Evolutionary conservation across 2,329 filamentous ascomycete genomes (phyloP).

Genomic region (Diaporthe amygdali): DNA sequence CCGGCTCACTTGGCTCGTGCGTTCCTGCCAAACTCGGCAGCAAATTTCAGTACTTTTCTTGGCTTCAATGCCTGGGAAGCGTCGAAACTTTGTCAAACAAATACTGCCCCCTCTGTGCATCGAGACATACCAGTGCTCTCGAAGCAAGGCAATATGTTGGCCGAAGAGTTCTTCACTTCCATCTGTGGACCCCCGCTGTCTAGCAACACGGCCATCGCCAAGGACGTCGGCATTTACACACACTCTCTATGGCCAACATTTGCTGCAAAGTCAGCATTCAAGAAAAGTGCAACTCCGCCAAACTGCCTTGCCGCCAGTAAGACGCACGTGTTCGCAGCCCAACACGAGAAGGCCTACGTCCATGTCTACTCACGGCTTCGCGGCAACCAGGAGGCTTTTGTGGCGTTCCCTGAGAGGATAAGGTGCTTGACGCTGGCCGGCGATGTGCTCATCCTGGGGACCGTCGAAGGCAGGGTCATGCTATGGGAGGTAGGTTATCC

Average conservation of each 20-base stretch:
- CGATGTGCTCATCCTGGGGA: constrained; percentile 79
- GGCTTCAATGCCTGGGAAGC: neutral
- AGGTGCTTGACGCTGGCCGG: constrained; percentile 76
- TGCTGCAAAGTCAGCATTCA: constrained; percentile 79
- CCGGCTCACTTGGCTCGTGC: neutral
- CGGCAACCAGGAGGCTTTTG: constrained; percentile 84
- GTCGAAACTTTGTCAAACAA: neutral
- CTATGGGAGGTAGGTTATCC: constrained; percentile 81
- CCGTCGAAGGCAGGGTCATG: constrained; percentile 82
- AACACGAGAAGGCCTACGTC: constrained; percentile 88
- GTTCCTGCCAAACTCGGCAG: neutral
- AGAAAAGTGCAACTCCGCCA: constrained; percentile 84
- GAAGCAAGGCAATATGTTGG: constrained; percentile 50
- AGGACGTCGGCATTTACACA: constrained; percentile 87
- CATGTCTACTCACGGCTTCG: constrained; percentile 88
- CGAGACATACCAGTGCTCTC: neutral
- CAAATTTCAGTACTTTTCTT: constrained; percentile 1
- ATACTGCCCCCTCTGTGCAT: neutral
- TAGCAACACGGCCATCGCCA: constrained; percentile 67
- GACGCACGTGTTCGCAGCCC: constrained; percentile 88
- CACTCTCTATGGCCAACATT: constrained; percentile 82
- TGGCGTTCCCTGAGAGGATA: constrained; percentile 88
- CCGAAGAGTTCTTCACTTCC: constrained; percentile 65
- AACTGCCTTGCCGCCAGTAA: constrained; percentile 82
- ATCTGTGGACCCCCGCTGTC: constrained; percentile 62